Base-by-base conservation (phyloP, 2,329 filamentous ascomycete genomes). In the Westerdykella sp. region DNA sequence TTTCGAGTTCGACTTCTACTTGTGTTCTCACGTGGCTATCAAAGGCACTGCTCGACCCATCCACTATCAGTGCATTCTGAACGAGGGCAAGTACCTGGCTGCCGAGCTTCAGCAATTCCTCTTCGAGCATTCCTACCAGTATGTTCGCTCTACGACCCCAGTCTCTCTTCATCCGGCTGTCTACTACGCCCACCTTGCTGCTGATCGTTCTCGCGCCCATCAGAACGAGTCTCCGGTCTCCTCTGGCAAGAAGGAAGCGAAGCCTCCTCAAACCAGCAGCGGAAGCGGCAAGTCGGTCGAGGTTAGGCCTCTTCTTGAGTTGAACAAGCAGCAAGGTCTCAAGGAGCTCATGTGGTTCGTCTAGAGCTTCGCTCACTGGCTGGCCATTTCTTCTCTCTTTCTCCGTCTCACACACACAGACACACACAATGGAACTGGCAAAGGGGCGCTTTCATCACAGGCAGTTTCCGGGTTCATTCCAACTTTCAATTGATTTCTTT, bases 51-150 rank as follows among this genome's bases (percentile, higher is more conserved):
- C 93, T 14, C 81, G 93, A 1, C 93, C 93, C 0, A 88, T 94
- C 0, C 88, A 95, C 57, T 98, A 98, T 66, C 85, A 91, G 48
- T 84, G 96, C 12, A 81, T 98, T 16, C 63, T 85, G 37, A 93
- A 98, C 60, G 89, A 97, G 64, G 79, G 83, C 41, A 72, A 77
- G 1, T 77, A 87, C 56, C 65, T 74, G 1, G 74, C 83, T 0
- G 81, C 86, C 34, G 76, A 83, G 2, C 73, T 98, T 0, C 86
- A 95, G 58, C 83, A 83, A 43, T 85, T 97, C 78, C 84, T 97
- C 16, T 97, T 97, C 57, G 85, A 95, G 53, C 89, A 96, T 50
- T 95, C 85, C 36, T 98, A 95, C 67, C 88, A 95, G 43, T 98
- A 95, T 60, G 83, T 85, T 43, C 81, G 93, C 13, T 93, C 90